These are phyloP conservation scores for Verticillium nonalfalfae DNA, from an alignment of 2,329 filamentous ascomycete species.

Conservation along the genomic window DNA sequence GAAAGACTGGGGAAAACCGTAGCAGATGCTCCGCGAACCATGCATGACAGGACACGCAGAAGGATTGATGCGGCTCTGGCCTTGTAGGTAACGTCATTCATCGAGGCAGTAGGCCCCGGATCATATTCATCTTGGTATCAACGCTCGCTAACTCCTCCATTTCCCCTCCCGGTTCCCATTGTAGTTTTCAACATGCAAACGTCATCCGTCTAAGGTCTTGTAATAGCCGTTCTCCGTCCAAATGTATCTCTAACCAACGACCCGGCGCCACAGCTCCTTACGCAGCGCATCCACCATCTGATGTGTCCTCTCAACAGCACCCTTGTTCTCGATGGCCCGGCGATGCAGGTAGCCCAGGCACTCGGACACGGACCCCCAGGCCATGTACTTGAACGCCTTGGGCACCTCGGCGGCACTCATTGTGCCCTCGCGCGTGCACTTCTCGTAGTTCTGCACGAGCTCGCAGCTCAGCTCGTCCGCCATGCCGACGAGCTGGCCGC, in stretches of 20 bases:
- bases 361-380: slow-evolving; percentile 30
- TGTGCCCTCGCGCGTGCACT: slow-evolving; percentile 13
- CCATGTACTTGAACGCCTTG: slow-evolving; percentile 32
- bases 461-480: slow-evolving; percentile 48
- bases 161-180: background rate
- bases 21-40: background rate
- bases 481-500: slow-evolving; percentile 52
- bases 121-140: background rate
- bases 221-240: too few species aligned
- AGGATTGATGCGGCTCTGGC: background rate
- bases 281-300: slow-evolving; percentile 20
- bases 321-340: slow-evolving; percentile 30
- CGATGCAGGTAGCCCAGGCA: slow-evolving; percentile 30
- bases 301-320: slow-evolving; percentile 16
- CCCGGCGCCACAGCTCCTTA: slow-evolving; percentile 18
- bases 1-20: background rate
- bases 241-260: slow-evolving; percentile 10
- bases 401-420: background rate
- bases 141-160: background rate
- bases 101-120: background rate
- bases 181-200: background rate
- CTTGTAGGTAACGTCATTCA: background rate
- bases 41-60: background rate
- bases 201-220: background rate
- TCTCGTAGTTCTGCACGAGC: slow-evolving; percentile 31